Evolutionary conservation across 768 basidiomycete species (phyloP).

Genomic region (Cystofilobasidium macerans): DNA sequence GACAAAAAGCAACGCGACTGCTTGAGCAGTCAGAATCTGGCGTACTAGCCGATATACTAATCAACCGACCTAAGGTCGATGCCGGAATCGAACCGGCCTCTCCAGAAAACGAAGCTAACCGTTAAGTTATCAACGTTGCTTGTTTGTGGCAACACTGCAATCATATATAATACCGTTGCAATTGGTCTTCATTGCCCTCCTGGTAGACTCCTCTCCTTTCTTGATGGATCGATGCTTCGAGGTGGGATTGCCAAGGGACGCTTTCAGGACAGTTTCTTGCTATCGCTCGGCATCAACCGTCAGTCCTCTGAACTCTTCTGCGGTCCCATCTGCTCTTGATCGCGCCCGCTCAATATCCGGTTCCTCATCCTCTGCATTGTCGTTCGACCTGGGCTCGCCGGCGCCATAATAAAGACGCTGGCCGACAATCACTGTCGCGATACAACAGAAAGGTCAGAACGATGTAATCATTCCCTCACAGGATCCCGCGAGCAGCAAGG

Average conservation of each 20-base stretch:
- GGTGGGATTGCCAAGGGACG: too few relatives aligned
- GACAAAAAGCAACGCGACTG: neutral
- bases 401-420: constrained; percentile 7
- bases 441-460: neutral
- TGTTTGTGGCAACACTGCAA: too few relatives aligned
- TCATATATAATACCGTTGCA: too few relatives aligned
- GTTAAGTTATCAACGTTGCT: neutral
- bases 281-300: too few relatives aligned
- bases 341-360: too few relatives aligned
- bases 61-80: neutral
- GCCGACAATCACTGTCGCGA: constrained; percentile 14
- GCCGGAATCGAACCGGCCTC: neutral
- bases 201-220: too few relatives aligned
- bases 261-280: too few relatives aligned
- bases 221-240: too few relatives aligned
- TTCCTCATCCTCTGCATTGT: neutral
- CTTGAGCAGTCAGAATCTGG: neutral
- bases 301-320: neutral
- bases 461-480: too few relatives aligned
- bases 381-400: neutral
- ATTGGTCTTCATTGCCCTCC: too few relatives aligned
- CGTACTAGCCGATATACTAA: constrained; percentile 6
- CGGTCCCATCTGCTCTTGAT: too few relatives aligned
- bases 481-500: neutral
- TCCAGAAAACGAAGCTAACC: neutral